Evolutionary conservation across 805 yeast genomes (phyloP).

Genomic region (Schizosaccharomyces pombe): DNA sequence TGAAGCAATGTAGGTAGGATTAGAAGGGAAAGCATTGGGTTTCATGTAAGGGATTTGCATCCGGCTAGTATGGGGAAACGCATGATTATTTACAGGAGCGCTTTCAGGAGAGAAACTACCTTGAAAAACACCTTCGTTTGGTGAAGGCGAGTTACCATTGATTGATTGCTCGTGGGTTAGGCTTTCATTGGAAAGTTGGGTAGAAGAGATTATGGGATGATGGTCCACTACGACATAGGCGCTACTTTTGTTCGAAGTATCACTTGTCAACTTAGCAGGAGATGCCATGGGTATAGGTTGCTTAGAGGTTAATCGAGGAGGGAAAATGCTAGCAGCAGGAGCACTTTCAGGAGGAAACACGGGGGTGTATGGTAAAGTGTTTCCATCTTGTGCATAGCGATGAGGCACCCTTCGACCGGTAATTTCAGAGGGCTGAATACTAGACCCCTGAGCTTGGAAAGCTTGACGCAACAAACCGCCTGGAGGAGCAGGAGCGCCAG

Average conservation of each 20-base stretch:
- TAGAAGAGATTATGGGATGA: not conserved
- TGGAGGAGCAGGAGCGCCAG: not conserved
- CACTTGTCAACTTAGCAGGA: not conserved
- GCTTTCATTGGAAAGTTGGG: not conserved
- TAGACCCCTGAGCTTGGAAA: not conserved
- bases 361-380: not conserved
- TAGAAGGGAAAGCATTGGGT: not conserved
- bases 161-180: not conserved
- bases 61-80: constrained; percentile 22
- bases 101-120: constrained; percentile 1
- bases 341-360: constrained; percentile 1
- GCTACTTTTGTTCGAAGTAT: not conserved
- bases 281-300: not conserved
- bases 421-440: not conserved
- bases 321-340: not conserved
- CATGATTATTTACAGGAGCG: not conserved
- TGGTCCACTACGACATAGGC: not conserved
- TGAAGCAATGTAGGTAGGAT: not conserved
- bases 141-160: not conserved
- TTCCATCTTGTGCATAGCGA: not conserved
- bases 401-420: not conserved
- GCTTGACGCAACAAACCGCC: constrained; percentile 1
- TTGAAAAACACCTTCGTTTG: not conserved
- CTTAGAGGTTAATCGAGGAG: not conserved
- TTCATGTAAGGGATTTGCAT: not conserved